phyloP scores from a whole-genome alignment of 1,284 basidiomycete genomes.

The Ganoderma resinaceum region DNA sequence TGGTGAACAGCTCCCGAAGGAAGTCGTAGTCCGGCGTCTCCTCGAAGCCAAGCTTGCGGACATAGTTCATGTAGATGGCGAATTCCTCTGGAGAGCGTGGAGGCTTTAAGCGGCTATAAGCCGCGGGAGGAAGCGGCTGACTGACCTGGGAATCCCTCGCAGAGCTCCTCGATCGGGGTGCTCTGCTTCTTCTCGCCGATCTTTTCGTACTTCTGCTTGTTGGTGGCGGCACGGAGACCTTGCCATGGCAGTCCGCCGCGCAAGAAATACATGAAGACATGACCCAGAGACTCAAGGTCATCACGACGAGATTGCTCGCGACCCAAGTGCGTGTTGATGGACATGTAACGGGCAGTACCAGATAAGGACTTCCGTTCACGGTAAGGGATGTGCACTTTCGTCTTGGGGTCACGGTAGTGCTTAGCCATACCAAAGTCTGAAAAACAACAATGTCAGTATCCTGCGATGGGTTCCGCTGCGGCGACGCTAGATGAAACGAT shows the following conservation, averaged over 20 bases:
- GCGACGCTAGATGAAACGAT: not conserved
- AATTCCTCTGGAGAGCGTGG: constrained; percentile 79
- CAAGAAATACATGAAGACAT: constrained; percentile 99
- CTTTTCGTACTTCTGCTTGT: constrained; percentile 99
- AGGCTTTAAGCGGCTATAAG: constrained; percentile 8
- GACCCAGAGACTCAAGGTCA: constrained; percentile 93
- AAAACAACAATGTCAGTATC: not conserved
- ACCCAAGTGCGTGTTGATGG: constrained; percentile 98
- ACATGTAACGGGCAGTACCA: constrained; percentile 98
- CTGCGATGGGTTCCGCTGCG: not conserved
- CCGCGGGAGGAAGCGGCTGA: constrained; percentile 19
- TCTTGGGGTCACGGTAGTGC: constrained; percentile 98
- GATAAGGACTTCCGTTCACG: constrained; percentile 98
- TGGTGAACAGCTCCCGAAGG: constrained; percentile 92
- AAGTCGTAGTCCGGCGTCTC: constrained; percentile 99
- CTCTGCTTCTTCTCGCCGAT: constrained; percentile 99
- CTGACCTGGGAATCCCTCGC: constrained; percentile 95
- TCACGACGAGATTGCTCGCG: constrained; percentile 91
- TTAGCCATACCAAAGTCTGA: constrained; percentile 99
- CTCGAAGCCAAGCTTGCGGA: constrained; percentile 94
- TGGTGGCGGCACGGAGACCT: constrained; percentile 93
- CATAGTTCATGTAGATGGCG: constrained; percentile 97
- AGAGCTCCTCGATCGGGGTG: constrained; percentile 91
- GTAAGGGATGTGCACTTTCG: constrained; percentile 97
- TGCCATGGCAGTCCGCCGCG: constrained; percentile 96